Conservation (phyloP, 805 yeast genomes). For the Candida oleophila region DNA sequence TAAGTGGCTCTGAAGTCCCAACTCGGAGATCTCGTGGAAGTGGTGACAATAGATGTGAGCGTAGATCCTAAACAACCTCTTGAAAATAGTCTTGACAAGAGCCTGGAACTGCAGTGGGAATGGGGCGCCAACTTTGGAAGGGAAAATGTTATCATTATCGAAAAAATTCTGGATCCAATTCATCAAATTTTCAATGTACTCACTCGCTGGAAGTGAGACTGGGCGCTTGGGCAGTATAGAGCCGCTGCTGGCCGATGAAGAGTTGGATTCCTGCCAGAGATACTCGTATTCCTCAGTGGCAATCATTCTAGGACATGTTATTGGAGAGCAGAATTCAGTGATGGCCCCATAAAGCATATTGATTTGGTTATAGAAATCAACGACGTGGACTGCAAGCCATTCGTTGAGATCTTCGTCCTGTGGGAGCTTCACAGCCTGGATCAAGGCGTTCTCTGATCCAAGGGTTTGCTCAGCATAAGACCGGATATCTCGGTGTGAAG, state of each 20-base stretch:
- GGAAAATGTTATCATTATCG: conserved; percentile 88
- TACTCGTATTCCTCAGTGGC: conserved; percentile 97
- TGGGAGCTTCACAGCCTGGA: conserved; percentile 91
- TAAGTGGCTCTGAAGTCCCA: conserved; percentile 88
- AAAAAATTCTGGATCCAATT: conserved; percentile 91
- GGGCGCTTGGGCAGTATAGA: conserved; percentile 57
- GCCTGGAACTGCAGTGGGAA: conserved; percentile 83
- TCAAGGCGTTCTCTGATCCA: conserved; percentile 87
- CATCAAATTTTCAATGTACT: conserved; percentile 90
- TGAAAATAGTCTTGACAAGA: conserved; percentile 81
- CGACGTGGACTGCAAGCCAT: conserved; percentile 98
- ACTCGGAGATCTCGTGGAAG: conserved; percentile 89
- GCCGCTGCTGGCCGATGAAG: conserved; percentile 20
- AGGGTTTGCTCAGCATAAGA: conserved; percentile 91
- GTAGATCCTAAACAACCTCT: conserved; percentile 88
- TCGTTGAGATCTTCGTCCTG: conserved; percentile 88
- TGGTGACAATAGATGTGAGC: conserved; percentile 99
- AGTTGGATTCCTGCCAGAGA: conserved; percentile 83
- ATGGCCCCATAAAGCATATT: conserved; percentile 96
- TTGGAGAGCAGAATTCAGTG: conserved; percentile 94
- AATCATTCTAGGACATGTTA: conserved; percentile 94
- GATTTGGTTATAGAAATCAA: conserved; percentile 92
- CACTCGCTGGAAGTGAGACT: conserved; percentile 88
- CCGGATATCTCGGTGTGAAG: conserved; percentile 70
- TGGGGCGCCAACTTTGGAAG: conserved; percentile 86